These are phyloP conservation scores for Sclerospora graminicola DNA, from an alignment of 352 stramenopile genomes.

Conservation along the genomic window DNA sequence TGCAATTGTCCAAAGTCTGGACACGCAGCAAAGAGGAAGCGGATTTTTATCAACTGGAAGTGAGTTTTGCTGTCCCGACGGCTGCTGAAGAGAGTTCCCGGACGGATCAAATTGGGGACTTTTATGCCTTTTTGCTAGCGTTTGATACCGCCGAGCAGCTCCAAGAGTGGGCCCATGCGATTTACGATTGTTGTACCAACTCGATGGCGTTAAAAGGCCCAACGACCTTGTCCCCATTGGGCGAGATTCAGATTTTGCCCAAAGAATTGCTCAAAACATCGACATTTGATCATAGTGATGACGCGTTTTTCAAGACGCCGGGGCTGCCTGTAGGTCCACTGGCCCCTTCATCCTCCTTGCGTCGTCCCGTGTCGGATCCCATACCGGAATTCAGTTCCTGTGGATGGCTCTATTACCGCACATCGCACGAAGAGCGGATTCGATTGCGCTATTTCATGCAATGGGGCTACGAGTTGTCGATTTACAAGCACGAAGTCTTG, in stretches of 20 bases:
- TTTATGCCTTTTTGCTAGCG: constrained; percentile 67
- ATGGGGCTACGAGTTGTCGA: constrained; percentile 81
- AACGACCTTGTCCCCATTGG: constrained; percentile 42
- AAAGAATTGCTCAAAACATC: constrained; percentile 80
- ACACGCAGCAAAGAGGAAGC: constrained; percentile 46
- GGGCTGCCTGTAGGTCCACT: constrained; percentile 15
- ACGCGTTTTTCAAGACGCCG: constrained; percentile 22
- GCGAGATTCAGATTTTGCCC: constrained; percentile 70
- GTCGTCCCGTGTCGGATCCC: constrained; percentile 10
- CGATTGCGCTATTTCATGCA: constrained; percentile 82
- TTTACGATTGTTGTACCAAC: constrained; percentile 84
- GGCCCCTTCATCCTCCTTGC: constrained; percentile 8
- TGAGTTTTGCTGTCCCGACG: constrained; percentile 68
- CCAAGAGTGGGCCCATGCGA: constrained; percentile 60
- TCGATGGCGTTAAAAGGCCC: constrained; percentile 78
- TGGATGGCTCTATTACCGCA: constrained; percentile 82
- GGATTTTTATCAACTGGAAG: constrained; percentile 80
- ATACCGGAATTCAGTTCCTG: constrained; percentile 70
- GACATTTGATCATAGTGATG: constrained; percentile 49
- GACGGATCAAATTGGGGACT: constrained; percentile 63
- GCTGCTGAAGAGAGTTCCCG: constrained; percentile 43
- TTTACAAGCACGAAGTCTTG: constrained; percentile 85
- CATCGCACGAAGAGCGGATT: constrained; percentile 70
- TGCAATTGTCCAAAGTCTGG: constrained; percentile 76
- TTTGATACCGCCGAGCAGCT: constrained; percentile 70